These are phyloP conservation scores for Yarrowia alimentaria DNA, from an alignment of 805 yeast genomes.

Conservation along the genomic window DNA sequence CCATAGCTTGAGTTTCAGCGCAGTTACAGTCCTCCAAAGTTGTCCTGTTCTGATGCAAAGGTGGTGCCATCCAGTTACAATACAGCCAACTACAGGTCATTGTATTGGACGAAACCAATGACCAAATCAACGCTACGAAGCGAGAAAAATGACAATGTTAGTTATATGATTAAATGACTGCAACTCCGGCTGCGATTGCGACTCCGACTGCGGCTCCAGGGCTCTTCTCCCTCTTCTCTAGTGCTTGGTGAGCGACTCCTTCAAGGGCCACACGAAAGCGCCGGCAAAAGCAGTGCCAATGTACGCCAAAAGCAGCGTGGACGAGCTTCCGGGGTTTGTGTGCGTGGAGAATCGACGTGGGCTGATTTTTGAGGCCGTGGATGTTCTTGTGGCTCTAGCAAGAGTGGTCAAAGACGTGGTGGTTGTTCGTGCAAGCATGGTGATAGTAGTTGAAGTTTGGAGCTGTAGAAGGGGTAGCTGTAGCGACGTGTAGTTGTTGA, in stretches of 20 bases:
- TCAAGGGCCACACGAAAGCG: conserved; percentile 23
- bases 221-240: neutral
- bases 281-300: conserved; percentile 24
- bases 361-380: conserved; percentile 1
- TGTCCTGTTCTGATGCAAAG: no score
- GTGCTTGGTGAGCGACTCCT: conserved; percentile 16
- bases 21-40: no score
- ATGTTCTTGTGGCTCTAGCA: neutral
- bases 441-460: no score
- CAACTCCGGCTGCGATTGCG: neutral
- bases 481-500: no score
- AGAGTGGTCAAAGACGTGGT: neutral
- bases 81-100: no score
- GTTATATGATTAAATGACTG: neutral
- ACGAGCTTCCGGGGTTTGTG: neutral
- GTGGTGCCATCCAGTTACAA: no score
- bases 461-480: no score
- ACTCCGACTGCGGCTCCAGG: neutral
- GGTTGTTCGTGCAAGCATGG: neutral
- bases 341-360: no score
- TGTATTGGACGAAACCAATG: no score
- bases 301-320: conserved; percentile 13
- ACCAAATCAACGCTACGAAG: no score
- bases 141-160: no score
- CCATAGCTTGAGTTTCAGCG: no score